A percentile compares a stretch with the other conserved stretches of the same genome.
Evolutionary conservation across 225 moss, liverwort and hornwort species (phyloP).

Genomic region (Polytrichum formosum): DNA sequence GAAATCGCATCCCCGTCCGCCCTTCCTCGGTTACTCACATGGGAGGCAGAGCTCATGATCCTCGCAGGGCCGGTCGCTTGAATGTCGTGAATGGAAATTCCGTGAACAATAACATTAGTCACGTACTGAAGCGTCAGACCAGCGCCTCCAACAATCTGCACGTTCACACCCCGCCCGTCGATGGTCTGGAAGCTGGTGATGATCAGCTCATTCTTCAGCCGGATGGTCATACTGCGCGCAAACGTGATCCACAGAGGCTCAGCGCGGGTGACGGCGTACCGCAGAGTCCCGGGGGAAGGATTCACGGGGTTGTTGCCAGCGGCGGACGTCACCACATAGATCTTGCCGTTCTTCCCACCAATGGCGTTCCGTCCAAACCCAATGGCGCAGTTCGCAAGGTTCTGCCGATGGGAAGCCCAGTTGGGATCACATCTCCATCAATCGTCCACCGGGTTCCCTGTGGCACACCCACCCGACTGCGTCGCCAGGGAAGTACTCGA

Average conservation of each 20-base stretch:
- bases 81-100: slow-evolving; percentile 57
- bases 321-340: slow-evolving; percentile 59
- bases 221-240: slow-evolving; percentile 58
- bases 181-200: slow-evolving; percentile 82
- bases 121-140: slow-evolving; percentile 54
- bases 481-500: slow-evolving; percentile 10
- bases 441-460: slow-evolving; percentile 36
- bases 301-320: slow-evolving; percentile 37
- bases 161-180: slow-evolving; percentile 63
- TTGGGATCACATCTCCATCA: slow-evolving; percentile 40
- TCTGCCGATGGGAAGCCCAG: slow-evolving; percentile 28
- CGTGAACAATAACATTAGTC: slow-evolving; percentile 57
- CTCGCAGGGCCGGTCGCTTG: slow-evolving; percentile 50
- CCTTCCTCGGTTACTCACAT: slow-evolving; percentile 50
- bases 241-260: slow-evolving; percentile 75
- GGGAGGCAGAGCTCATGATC: slow-evolving; percentile 47
- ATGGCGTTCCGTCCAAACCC: slow-evolving; percentile 55
- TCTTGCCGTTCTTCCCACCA: slow-evolving; percentile 58
- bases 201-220: slow-evolving; percentile 70
- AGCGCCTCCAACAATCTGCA: slow-evolving; percentile 51
- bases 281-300: slow-evolving; percentile 74
- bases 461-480: not conserved
- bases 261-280: slow-evolving; percentile 47
- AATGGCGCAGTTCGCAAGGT: slow-evolving; percentile 47
- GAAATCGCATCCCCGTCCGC: slow-evolving; percentile 69